Conservation (phyloP, 352 stramenopile genomes). For the Pelagophyceae sp. region DNA sequence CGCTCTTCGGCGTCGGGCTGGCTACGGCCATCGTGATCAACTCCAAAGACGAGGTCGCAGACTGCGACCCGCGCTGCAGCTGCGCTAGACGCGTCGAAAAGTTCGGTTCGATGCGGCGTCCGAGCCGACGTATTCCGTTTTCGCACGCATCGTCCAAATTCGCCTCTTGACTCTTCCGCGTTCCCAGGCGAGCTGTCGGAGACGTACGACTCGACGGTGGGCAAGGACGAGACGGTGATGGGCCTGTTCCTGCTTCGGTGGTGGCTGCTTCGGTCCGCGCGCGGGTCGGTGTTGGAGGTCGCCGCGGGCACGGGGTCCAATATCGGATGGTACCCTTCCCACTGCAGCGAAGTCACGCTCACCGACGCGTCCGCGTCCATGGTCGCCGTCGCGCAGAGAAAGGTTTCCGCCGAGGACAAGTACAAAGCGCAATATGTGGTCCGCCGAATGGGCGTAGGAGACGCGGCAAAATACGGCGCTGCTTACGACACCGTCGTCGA, state of each 20-base stretch:
- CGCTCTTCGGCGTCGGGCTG: neutral
- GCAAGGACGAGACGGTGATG: constrained; percentile 60
- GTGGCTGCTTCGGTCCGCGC: constrained; percentile 51
- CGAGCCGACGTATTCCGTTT: too few relatives aligned
- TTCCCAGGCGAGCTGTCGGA: neutral
- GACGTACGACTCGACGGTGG: neutral
- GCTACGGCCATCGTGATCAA: neutral
- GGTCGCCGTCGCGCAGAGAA: neutral
- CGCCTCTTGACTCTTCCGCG: too few relatives aligned
- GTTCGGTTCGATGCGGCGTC: too few relatives aligned
- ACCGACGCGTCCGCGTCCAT: constrained; percentile 20
- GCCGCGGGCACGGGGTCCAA: constrained; percentile 72
- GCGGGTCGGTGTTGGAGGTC: constrained; percentile 63
- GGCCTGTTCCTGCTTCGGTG: constrained; percentile 65
- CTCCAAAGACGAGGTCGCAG: neutral
- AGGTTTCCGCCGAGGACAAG: too few relatives aligned
- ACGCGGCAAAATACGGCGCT: constrained; percentile 49
- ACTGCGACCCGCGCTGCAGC: neutral
- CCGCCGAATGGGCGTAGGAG: constrained; percentile 41
- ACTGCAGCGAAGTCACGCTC: neutral
- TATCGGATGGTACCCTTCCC: constrained; percentile 53
- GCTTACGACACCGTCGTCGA: constrained; percentile 88
- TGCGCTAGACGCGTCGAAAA: neutral
- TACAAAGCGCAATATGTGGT: constrained; percentile 31
- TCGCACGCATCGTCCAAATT: too few relatives aligned